phyloP scores from a whole-genome alignment of 345 rosid species.

The Cardiospermum halicacabum region DNA sequence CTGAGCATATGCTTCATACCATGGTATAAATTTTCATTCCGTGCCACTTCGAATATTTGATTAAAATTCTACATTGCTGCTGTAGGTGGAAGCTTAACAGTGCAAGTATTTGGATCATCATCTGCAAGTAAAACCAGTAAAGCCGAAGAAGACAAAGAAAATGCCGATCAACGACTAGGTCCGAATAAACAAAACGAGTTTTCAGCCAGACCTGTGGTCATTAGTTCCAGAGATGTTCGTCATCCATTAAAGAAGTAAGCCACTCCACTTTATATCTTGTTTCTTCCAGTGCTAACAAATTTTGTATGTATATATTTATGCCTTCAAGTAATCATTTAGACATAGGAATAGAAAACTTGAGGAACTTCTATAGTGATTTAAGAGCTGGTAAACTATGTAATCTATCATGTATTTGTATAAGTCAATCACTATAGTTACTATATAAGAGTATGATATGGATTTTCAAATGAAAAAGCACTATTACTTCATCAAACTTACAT shows the following conservation, averaged over 20 bases:
- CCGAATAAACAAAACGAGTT: conserved; percentile 23
- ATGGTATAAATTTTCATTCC: not conserved
- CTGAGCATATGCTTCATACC: not conserved
- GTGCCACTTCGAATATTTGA: not conserved
- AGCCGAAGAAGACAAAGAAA: conserved; percentile 17
- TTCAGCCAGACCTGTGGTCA: conserved; percentile 29
- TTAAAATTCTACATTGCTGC: not conserved
- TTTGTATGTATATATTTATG: not conserved
- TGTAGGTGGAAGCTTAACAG: conserved; percentile 51
- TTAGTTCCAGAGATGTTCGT: conserved; percentile 27
- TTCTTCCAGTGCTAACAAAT: not conserved
- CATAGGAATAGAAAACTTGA: not conserved
- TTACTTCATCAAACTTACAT: no score
- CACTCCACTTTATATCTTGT: not conserved
- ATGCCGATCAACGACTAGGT: conserved; percentile 1
- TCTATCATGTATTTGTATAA: not conserved
- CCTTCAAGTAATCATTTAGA: not conserved
- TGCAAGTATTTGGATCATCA: conserved; percentile 44
- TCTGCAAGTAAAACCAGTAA: conserved; percentile 8
- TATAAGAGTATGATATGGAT: not conserved
- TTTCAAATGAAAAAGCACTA: no score
- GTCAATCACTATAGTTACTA: not conserved
- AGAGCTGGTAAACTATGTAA: not conserved
- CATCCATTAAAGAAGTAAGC: conserved; percentile 27
- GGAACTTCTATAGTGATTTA: not conserved